phyloP scores from a whole-genome alignment of 371 early-diverging fungal genomes.

The Apophysomyces variabilis region DNA sequence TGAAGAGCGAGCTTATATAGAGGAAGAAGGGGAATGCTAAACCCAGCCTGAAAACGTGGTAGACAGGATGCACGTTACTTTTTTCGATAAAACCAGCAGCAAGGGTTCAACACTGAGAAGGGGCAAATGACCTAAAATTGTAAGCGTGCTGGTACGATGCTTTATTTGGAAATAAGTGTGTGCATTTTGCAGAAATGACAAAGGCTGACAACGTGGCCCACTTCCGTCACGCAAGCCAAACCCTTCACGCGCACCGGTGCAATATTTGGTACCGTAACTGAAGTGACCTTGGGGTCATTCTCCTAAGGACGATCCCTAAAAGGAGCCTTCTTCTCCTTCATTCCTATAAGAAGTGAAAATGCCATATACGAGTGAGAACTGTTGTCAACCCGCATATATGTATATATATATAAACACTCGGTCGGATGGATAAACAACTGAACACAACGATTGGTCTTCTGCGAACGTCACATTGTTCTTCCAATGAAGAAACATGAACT shows the following conservation, averaged over 20 bases:
- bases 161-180: slow-evolving; percentile 7
- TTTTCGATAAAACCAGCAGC: slow-evolving; percentile 9
- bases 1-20: slow-evolving; percentile 6
- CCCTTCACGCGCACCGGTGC: slow-evolving; percentile 9
- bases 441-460: no score
- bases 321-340: background rate
- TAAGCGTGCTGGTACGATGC: background rate
- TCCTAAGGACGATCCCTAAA: slow-evolving; percentile 2
- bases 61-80: slow-evolving; percentile 11
- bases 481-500: no score
- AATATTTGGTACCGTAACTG: slow-evolving; percentile 6
- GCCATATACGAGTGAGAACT: background rate
- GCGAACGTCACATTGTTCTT: no score
- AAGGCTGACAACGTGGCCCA: slow-evolving; percentile 1
- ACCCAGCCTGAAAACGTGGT: slow-evolving; percentile 11
- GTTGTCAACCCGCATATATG: background rate
- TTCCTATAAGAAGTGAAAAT: background rate
- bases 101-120: slow-evolving; percentile 5
- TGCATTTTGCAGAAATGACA: slow-evolving; percentile 7
- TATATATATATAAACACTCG: no score
- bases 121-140: slow-evolving; percentile 5
- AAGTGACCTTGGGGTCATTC: background rate
- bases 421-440: no score
- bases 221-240: slow-evolving; percentile 3
- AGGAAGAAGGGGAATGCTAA: slow-evolving; percentile 4